A percentile compares a stretch with the other conserved stretches of the same genome.
Evolutionary conservation across 1,284 basidiomycete genomes (phyloP).

Genomic region (Leccinum angustisporum): DNA sequence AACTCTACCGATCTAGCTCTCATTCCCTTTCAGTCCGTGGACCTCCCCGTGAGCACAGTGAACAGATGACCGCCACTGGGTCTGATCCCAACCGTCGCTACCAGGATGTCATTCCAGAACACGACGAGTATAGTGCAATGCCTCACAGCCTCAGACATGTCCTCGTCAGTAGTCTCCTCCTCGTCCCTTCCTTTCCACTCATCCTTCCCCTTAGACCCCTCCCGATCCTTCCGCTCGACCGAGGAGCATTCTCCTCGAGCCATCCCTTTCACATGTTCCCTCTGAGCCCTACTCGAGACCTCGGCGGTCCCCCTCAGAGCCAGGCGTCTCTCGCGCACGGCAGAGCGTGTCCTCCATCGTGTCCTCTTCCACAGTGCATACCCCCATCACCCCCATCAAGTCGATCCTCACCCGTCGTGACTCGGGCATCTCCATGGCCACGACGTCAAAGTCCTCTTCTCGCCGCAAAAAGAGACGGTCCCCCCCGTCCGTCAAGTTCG

Average conservation of each 20-base stretch:
- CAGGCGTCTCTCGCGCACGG: slow-evolving; percentile 24
- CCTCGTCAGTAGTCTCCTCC: slow-evolving; percentile 22
- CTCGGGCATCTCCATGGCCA: slow-evolving; percentile 35
- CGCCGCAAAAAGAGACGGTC: slow-evolving; percentile 35
- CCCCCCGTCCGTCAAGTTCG: slow-evolving; percentile 45
- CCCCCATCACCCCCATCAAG: slow-evolving; percentile 23
- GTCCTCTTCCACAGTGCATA: slow-evolving; percentile 32
- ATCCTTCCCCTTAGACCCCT: slow-evolving; percentile 22
- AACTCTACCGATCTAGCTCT: background rate
- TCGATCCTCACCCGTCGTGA: slow-evolving; percentile 37
- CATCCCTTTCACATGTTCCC: slow-evolving; percentile 9
- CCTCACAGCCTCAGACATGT: slow-evolving; percentile 32
- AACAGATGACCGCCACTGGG: slow-evolving; percentile 20
- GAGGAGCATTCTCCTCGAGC: slow-evolving; percentile 33
- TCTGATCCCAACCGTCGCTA: slow-evolving; percentile 24
- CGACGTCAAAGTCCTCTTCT: slow-evolving; percentile 27
- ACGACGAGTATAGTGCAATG: slow-evolving; percentile 32
- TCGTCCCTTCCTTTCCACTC: slow-evolving; percentile 3
- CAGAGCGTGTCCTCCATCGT: slow-evolving; percentile 36
- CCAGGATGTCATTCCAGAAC: slow-evolving; percentile 32
- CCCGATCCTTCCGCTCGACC: slow-evolving; percentile 24
- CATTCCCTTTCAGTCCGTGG: slow-evolving; percentile 16
- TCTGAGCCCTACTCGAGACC: slow-evolving; percentile 23
- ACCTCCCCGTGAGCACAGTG: slow-evolving; percentile 32
- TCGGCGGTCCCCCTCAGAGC: slow-evolving; percentile 23